A percentile compares a stretch with the other conserved stretches of the same genome.
Evolutionary conservation across 2,329 filamentous ascomycete species (phyloP).

Genomic region (Colletotrichum caudatum): DNA sequence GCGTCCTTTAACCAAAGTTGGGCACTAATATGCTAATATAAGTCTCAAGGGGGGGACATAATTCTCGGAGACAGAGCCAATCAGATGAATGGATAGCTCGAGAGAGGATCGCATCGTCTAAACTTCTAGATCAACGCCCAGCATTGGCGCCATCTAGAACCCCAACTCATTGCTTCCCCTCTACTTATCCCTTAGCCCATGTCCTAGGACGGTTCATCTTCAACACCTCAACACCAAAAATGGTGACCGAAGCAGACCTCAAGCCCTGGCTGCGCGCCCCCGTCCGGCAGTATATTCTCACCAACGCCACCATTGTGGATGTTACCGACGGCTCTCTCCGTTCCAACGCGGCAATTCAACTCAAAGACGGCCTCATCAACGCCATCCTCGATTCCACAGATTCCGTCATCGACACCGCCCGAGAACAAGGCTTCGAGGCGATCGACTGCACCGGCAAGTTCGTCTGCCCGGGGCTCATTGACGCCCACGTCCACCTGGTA

Average conservation of each 20-base stretch:
- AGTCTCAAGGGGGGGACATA: neutral
- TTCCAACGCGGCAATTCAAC: conserved; percentile 48
- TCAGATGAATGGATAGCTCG: conserved; percentile 8
- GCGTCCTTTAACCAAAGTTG: neutral
- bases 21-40: neutral
- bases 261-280: conserved; percentile 52
- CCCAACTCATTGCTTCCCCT: neutral
- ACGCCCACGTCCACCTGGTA: conserved; percentile 47
- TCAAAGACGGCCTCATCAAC: conserved; percentile 52
- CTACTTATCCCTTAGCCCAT: neutral
- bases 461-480: conserved; percentile 49
- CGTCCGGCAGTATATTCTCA: conserved; percentile 52
- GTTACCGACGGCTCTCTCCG: conserved; percentile 50
- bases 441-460: conserved; percentile 46
- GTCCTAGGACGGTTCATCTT: neutral
- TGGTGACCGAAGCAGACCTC: conserved; percentile 46
- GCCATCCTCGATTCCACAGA: conserved; percentile 41
- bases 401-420: conserved; percentile 12
- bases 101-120: neutral
- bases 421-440: conserved; percentile 44
- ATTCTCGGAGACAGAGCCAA: neutral
- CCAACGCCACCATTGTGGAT: conserved; percentile 60
- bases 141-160: neutral
- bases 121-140: neutral
- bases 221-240: conserved; percentile 10